phyloP scores from a whole-genome alignment of 257 asterid species.

The Nicotiana tomentosiformis region DNA sequence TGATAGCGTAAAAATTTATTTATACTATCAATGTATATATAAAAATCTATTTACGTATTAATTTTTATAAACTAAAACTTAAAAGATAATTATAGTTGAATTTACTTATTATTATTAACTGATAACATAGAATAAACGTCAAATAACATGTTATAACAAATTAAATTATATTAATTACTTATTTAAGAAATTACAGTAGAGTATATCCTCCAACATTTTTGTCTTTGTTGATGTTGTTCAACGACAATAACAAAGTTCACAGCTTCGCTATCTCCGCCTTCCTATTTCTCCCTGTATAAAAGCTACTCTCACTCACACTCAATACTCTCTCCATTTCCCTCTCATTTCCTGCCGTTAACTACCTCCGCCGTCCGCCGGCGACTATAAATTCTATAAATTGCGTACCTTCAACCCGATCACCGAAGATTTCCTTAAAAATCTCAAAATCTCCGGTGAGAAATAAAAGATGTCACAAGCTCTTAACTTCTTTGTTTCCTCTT shows the following conservation, averaged over 20 bases:
- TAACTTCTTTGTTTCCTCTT: conserved; percentile 24
- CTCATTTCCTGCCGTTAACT: background rate
- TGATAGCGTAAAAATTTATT: no score
- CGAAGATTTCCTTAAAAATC: background rate
- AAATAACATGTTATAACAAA: no score
- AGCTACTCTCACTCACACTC: background rate
- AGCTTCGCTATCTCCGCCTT: conserved; percentile 31
- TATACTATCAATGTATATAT: no score
- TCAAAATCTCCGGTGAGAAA: background rate
- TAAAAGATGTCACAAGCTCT: conserved; percentile 30
- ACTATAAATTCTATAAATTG: background rate
- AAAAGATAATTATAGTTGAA: no score
- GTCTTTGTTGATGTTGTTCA: background rate
- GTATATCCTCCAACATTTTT: no score
- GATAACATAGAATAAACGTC: no score
- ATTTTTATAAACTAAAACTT: no score
- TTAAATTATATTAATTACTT: no score
- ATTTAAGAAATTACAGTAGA: no score
- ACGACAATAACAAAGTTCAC: conserved; percentile 13
- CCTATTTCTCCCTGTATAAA: background rate
- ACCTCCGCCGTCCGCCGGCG: background rate
- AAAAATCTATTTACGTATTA: no score
- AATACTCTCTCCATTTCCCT: background rate
- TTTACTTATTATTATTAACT: no score
- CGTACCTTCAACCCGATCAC: background rate